Conservation (phyloP, 306 rosid species). For the Casuarina cunninghamiana region DNA sequence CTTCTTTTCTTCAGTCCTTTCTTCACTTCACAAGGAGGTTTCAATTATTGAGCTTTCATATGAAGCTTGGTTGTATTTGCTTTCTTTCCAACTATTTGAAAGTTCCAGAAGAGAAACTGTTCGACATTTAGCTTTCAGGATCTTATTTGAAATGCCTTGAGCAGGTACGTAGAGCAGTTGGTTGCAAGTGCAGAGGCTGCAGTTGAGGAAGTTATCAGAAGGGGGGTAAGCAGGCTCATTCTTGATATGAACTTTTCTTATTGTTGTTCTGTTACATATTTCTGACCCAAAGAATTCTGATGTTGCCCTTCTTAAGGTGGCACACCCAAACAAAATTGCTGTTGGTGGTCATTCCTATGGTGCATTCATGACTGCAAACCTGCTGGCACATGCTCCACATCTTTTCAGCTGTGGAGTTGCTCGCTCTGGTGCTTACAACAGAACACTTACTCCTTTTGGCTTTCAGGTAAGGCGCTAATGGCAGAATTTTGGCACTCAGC, state of each 20-base stretch:
- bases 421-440: constrained; percentile 99
- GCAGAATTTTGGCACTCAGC: background rate
- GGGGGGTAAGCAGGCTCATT: constrained; percentile 66
- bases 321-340: constrained; percentile 89
- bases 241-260: constrained; percentile 5
- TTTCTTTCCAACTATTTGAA: constrained; percentile 15
- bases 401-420: constrained; percentile 97
- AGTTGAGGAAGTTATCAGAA: constrained; percentile 83
- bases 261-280: constrained; percentile 8
- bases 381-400: constrained; percentile 96
- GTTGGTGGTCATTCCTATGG: constrained; percentile 99
- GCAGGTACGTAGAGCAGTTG: constrained; percentile 90
- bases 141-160: constrained; percentile 26
- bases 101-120: constrained; percentile 14
- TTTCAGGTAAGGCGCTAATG: constrained; percentile 65
- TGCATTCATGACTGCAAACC: constrained; percentile 99
- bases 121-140: constrained; percentile 12
- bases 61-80: constrained; percentile 23
- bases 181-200: constrained; percentile 98
- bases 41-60: constrained; percentile 25
- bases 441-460: constrained; percentile 98
- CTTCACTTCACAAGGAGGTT: constrained; percentile 14
- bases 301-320: constrained; percentile 59
- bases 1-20: constrained; percentile 17
- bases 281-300: constrained; percentile 24